Percentiles rank a stretch among this genome's conserved stretches.
Conservation (phyloP, 257 asterid species). For the Solanum peruvianum region DNA sequence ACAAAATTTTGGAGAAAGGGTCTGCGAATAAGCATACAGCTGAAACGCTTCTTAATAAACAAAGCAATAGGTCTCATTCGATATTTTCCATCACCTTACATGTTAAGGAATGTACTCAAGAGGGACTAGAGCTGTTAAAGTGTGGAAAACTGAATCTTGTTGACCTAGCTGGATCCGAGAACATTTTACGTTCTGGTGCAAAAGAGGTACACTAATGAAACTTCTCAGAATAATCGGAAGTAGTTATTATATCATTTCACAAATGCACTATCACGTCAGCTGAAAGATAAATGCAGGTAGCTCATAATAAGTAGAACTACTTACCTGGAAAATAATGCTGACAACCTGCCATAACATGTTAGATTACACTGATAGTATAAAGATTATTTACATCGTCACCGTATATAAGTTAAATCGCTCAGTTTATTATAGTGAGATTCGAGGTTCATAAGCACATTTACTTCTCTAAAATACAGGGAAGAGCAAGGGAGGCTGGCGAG, state of each 20-base stretch:
- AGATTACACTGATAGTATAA: neutral
- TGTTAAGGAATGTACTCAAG: slow-evolving; percentile 23
- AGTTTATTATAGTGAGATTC: neutral
- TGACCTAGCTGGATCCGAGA: slow-evolving; percentile 61
- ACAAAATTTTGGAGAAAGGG: slow-evolving; percentile 33
- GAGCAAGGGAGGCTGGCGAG: slow-evolving; percentile 70
- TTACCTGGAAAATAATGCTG: neutral
- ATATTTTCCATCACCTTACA: slow-evolving; percentile 41
- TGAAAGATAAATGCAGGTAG: neutral
- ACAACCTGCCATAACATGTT: neutral
- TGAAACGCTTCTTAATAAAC: slow-evolving; percentile 40
- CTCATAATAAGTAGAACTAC: neutral
- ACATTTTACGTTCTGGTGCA: slow-evolving; percentile 46
- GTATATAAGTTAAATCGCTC: neutral
- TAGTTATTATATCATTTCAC: neutral
- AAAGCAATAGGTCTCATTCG: slow-evolving; percentile 54
- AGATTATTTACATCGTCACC: neutral
- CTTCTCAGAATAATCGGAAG: neutral
- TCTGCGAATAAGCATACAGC: slow-evolving; percentile 36
- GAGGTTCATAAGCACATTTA: neutral
- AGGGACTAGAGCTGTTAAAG: slow-evolving; percentile 37
- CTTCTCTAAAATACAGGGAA: slow-evolving; percentile 20
- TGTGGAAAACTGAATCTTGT: slow-evolving; percentile 54
- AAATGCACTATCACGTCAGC: neutral
- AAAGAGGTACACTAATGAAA: slow-evolving; percentile 20